These are phyloP conservation scores for Geoglossum glabrum DNA, from an alignment of 495 filamentous ascomycete genomes.

Conservation along the genomic window DNA sequence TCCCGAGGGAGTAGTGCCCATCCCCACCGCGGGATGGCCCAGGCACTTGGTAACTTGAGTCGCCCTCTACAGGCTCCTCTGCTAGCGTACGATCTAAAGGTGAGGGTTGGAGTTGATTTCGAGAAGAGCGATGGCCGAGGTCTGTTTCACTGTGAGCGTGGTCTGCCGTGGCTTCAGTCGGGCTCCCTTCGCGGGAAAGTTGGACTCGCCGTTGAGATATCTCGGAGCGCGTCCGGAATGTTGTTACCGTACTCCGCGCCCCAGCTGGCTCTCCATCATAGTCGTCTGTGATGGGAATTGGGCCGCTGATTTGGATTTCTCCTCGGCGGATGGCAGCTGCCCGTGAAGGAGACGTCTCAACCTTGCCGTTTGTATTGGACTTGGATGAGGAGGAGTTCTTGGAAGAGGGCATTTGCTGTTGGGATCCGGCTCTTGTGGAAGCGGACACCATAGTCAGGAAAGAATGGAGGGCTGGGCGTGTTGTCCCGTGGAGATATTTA, in stretches of 20 bases:
- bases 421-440: background rate
- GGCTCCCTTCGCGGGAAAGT: background rate
- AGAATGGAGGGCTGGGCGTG: background rate
- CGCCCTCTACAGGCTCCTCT: background rate
- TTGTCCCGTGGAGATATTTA: background rate
- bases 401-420: background rate
- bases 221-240: background rate
- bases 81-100: background rate
- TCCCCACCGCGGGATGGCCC: constrained; percentile 15
- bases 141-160: background rate
- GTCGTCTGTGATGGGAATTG: constrained; percentile 11
- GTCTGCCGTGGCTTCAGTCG: background rate
- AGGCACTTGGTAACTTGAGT: background rate
- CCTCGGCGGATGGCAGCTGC: constrained; percentile 17
- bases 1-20: constrained; percentile 2
- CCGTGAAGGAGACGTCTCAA: background rate
- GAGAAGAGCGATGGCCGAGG: background rate
- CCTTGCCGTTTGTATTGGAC: background rate
- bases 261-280: background rate
- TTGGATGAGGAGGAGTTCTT: background rate
- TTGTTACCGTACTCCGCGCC: background rate
- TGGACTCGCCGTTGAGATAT: background rate
- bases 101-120: background rate
- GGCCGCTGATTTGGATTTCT: constrained; percentile 15
- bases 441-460: background rate